These are phyloP conservation scores for Coprinopsis marcescibilis DNA, from an alignment of 768 basidiomycete species.

Conservation along the genomic window DNA sequence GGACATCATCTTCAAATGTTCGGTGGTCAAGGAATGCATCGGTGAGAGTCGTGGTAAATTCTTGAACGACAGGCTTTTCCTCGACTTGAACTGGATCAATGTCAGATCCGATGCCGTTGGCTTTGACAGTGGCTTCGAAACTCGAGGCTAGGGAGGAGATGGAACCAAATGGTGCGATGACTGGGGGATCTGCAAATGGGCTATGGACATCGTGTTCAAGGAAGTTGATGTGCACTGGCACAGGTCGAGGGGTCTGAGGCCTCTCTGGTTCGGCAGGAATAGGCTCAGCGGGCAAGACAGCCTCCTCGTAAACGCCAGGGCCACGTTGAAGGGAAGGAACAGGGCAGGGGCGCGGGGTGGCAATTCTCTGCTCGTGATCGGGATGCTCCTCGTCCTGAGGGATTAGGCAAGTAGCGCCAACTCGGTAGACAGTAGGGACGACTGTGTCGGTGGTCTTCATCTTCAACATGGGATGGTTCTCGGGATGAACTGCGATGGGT, in stretches of 20 bases:
- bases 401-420: constrained; percentile 22
- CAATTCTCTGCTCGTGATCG: background rate
- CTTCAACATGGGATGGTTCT: constrained; percentile 70
- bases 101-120: background rate
- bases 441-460: constrained; percentile 48
- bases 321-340: no score
- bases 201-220: background rate
- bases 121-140: constrained; percentile 6
- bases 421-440: constrained; percentile 29
- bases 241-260: background rate
- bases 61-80: no score
- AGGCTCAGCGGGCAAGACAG: no score
- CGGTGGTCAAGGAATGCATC: background rate
- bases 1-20: background rate
- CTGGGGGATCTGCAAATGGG: constrained; percentile 9
- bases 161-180: constrained; percentile 4
- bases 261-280: background rate
- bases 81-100: background rate
- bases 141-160: constrained; percentile 7
- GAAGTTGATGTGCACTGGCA: background rate
- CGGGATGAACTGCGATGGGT: constrained; percentile 72
- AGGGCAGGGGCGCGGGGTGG: no score
- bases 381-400: background rate
- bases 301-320: no score
- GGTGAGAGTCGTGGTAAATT: background rate